Conservation (phyloP, 164 flowering plant species). For the Sedum album region DNA sequence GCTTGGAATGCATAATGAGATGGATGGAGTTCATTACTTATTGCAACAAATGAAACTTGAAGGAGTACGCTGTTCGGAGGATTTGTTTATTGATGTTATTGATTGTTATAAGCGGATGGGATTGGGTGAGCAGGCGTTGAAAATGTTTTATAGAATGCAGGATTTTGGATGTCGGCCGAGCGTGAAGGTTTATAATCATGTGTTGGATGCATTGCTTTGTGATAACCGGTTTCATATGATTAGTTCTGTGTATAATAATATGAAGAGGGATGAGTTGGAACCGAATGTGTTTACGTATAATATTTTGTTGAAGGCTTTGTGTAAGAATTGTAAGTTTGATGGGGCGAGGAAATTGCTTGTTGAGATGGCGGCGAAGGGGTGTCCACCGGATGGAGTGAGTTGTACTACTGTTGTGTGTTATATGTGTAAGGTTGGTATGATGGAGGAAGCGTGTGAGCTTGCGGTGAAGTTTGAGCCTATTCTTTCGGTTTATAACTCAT, state of each 20-base stretch:
- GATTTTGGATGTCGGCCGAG: slow-evolving; percentile 67
- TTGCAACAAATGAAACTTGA: slow-evolving; percentile 80
- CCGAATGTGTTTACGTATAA: slow-evolving; percentile 76
- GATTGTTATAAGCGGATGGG: slow-evolving; percentile 36
- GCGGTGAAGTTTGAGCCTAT: slow-evolving; percentile 27
- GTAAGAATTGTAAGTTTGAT: slow-evolving; percentile 60
- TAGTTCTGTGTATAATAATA: slow-evolving; percentile 46
- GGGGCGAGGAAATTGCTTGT: slow-evolving; percentile 58
- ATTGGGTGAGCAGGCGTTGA: slow-evolving; percentile 58
- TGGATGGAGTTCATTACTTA: slow-evolving; percentile 64
- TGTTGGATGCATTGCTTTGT: slow-evolving; percentile 64
- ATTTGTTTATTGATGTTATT: slow-evolving; percentile 48
- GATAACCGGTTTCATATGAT: slow-evolving; percentile 69
- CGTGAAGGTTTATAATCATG: slow-evolving; percentile 69
- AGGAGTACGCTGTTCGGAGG: slow-evolving; percentile 51
- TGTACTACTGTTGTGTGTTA: slow-evolving; percentile 63
- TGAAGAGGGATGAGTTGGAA: slow-evolving; percentile 74
- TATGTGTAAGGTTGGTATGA: slow-evolving; percentile 54
- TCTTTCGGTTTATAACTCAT: slow-evolving; percentile 66
- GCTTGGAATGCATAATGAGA: slow-evolving; percentile 39
- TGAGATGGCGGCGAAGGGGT: slow-evolving; percentile 68
- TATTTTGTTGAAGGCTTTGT: slow-evolving; percentile 76
- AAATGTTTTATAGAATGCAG: slow-evolving; percentile 56
- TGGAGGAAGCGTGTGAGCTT: slow-evolving; percentile 62
- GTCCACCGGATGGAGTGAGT: slow-evolving; percentile 67